These are phyloP conservation scores for Pseudocercospora pini-densiflorae DNA, from an alignment of 2,329 filamentous ascomycete species.

Conservation along the genomic window DNA sequence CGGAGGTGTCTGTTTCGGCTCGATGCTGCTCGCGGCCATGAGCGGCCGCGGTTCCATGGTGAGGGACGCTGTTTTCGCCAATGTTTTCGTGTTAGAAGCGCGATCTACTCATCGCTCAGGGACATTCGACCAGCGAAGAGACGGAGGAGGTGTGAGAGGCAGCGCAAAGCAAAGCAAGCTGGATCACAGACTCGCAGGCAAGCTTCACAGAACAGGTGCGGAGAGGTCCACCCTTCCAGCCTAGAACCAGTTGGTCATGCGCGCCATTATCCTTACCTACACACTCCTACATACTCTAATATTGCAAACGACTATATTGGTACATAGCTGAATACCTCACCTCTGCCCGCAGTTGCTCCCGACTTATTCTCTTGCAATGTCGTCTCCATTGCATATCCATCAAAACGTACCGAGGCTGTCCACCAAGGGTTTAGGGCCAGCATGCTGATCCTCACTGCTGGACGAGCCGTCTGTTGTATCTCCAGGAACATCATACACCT, in stretches of 20 bases:
- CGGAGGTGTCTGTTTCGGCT: conserved; percentile 11
- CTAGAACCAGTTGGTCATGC: background rate
- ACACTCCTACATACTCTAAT: background rate
- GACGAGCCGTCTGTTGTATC: too few relatives aligned
- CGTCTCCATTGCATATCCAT: background rate
- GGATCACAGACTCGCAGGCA: background rate
- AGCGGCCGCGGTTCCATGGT: conserved; percentile 7
- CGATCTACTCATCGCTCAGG: background rate
- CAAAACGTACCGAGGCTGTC: background rate
- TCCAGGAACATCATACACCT: background rate
- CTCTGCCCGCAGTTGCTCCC: background rate
- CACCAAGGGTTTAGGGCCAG: background rate
- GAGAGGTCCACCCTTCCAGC: background rate
- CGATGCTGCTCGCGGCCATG: conserved; percentile 7
- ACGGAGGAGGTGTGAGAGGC: background rate
- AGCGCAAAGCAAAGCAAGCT: background rate
- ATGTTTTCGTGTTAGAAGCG: background rate
- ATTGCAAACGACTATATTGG: background rate
- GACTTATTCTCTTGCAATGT: background rate
- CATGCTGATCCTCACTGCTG: background rate
- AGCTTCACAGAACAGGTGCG: background rate
- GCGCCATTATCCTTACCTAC: background rate
- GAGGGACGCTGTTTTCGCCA: background rate
- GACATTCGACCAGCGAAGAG: background rate
- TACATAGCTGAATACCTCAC: background rate